A percentile compares a stretch with the other conserved stretches of the same genome.
Conservation (phyloP, 257 asterid genomes). For the Lantana camara region DNA sequence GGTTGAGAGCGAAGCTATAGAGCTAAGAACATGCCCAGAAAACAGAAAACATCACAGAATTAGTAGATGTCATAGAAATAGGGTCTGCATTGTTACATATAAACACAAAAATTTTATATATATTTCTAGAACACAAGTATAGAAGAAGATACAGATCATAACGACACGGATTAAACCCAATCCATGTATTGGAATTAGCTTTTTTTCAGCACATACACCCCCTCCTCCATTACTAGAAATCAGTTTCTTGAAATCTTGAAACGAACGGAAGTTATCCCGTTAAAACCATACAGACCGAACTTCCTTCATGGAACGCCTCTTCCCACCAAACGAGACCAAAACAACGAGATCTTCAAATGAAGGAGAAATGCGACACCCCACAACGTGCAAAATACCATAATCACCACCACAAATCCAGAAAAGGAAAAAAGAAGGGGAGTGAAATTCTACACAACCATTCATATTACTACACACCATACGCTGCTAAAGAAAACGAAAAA, state of each 20-base stretch:
- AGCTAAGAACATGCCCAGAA: neutral
- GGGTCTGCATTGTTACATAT: constrained; percentile 30
- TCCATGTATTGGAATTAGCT: constrained; percentile 47
- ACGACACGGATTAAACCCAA: constrained; percentile 47
- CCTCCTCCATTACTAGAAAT: constrained; percentile 24
- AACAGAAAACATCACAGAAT: constrained; percentile 9
- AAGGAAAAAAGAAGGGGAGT: constrained; percentile 29
- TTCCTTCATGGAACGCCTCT: too few relatives aligned
- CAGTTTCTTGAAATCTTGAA: constrained; percentile 9
- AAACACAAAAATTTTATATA: constrained; percentile 39
- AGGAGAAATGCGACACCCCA: constrained; percentile 25
- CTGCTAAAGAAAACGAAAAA: constrained; percentile 27
- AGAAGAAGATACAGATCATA: constrained; percentile 42
- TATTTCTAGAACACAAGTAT: constrained; percentile 33
- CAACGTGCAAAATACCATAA: constrained; percentile 28
- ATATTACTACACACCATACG: constrained; percentile 41
- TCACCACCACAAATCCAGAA: constrained; percentile 32
- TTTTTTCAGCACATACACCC: constrained; percentile 9
- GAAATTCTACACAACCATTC: constrained; percentile 40
- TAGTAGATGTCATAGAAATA: constrained; percentile 19
- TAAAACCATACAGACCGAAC: neutral
- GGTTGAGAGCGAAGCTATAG: neutral
- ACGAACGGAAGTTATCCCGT: constrained; percentile 16
- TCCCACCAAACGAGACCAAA: neutral
- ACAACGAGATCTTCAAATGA: constrained; percentile 23